Base-by-base conservation (phyloP, 805 yeast genomes). In the Candida silvatica region DNA sequence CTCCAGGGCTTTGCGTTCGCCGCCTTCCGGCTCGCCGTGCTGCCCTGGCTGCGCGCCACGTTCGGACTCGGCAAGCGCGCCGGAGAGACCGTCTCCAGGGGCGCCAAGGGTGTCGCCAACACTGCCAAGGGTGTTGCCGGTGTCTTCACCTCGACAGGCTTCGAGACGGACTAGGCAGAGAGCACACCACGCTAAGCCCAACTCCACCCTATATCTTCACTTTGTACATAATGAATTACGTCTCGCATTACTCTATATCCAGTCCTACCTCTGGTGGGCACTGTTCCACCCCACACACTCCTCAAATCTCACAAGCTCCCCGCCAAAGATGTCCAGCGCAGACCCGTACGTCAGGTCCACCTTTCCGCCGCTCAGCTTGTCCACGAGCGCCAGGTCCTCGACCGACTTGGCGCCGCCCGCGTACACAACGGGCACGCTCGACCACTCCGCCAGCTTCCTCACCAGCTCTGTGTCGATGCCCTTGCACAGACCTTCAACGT, bases 341-440 rank as follows among this genome's bases (percentile, higher is more conserved):
- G 94, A 82, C 2, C 99, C 99, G 51, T 63, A 88, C 0, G 98
- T 92, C 52, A 92, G 64, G 53, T 92, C 97, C 11, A 92, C 95
- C 48, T 71, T 80, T 3, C 95, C 95, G 2, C 59, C 49, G 52
- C 96, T 85, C 49, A 92, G 61, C 29, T 54, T 41, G 7, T 76
- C 56, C 3, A 92, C 97, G 18, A 68, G 60, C 4, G 61, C 65
- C 42, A 92, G 66, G 53, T 92, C 99, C 0, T 59, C 55, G 0
- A 83, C 52, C 53, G 72, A 70, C 47, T 75, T 79, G 18, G 97
- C 98, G 3, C 99, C 99, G 11, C 99, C 99, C 20, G 98, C 99
- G 56, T 92, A 92, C 2, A 90, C 95, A 4, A 85, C 75, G 23
- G 82, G 87, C 2, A 83, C 66, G 19, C 69, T 72, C 14, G 66